Evolutionary conservation across 2,329 filamentous ascomycete genomes (phyloP), one percentile per base, ranked within the genome.

Genomic region (Dothideomycetes sp.): DNA sequence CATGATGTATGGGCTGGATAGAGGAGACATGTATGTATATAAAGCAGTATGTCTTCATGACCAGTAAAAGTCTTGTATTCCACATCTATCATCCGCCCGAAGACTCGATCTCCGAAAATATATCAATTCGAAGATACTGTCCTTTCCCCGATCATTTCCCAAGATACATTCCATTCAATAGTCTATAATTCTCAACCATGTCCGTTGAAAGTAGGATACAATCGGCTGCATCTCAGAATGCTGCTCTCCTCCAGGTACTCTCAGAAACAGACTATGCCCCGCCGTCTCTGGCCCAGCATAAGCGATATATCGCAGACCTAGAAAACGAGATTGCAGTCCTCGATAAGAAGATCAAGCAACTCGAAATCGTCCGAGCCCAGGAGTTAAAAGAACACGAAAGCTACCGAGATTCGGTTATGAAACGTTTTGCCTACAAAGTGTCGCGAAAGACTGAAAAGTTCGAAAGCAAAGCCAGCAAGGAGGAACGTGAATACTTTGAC

Each of bases 401-500:
- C 39, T 72, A 73, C 50, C 67, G 69, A 40, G 66, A 74, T 55
- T 69, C 65, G 33, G 64, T 68, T 35, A 57, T 74, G 49, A 64
- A 62, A 39, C 68, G 72, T 30, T 70, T 72, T 48, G 58, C 66
- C 30, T 70, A 71, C 60, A 70, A 65, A 43, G 58, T 72, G 8
- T 59, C 64, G 4, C 67, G 72, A 19, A 66, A 66, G 45, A 61
- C 51, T 22, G 66, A 64, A n/a, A 65, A 65, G 37, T 72, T 72
- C 45, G 56, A 60, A 12, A 61, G 62, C n/a, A 63, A 61, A 36
- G 68, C 70, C 11, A 62, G 64, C 36, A 71, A 69, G 45, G 72
- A 75, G 52, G 72, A 76, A 52, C 55, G 59, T 32, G 72, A 75
- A 45, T 77, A 74, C 52, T 62, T 72, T 18, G 65, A 71, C 34